Conservation (phyloP, 2,329 filamentous ascomycete species). For the Waltergamsia citrina region DNA sequence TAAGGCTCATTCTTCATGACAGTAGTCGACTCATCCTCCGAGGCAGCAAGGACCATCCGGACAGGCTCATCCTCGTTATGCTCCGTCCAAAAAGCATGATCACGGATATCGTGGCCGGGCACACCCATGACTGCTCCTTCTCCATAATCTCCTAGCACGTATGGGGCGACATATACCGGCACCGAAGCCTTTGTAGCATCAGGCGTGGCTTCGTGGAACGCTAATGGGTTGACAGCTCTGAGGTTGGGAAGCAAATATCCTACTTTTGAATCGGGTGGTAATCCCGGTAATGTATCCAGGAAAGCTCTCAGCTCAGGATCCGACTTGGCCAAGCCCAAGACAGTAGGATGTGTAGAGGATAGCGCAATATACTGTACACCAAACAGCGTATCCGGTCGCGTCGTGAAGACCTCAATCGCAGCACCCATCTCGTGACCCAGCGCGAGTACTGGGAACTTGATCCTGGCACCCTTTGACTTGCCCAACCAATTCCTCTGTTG, state of each 20-base stretch:
- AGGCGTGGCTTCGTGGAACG: conserved; percentile 39
- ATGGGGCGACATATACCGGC: conserved; percentile 74
- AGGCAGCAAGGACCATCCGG: conserved; percentile 49
- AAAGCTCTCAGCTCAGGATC: conserved; percentile 59
- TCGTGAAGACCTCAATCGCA: conserved; percentile 69
- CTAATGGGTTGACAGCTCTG: conserved; percentile 56
- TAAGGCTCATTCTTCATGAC: conserved; percentile 43
- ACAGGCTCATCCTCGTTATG: conserved; percentile 54
- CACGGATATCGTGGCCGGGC: conserved; percentile 72
- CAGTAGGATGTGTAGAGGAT: conserved; percentile 63
- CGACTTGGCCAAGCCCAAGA: conserved; percentile 46
- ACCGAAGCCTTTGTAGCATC: conserved; percentile 46
- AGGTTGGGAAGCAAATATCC: conserved; percentile 60
- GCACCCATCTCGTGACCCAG: conserved; percentile 25
- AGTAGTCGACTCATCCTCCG: conserved; percentile 36
- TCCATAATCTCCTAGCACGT: conserved; percentile 78
- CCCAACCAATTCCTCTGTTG: conserved; percentile 90
- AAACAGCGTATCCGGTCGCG: conserved; percentile 76
- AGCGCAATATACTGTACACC: conserved; percentile 80
- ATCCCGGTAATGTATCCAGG: conserved; percentile 49
- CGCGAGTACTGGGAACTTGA: conserved; percentile 57
- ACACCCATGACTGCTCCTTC: conserved; percentile 90
- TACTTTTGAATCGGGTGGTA: conserved; percentile 47
- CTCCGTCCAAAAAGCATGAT: conserved; percentile 70
- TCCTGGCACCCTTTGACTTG: conserved; percentile 61